These are phyloP conservation scores for Rhazya stricta DNA, from an alignment of 257 asterid species.

Conservation along the genomic window DNA sequence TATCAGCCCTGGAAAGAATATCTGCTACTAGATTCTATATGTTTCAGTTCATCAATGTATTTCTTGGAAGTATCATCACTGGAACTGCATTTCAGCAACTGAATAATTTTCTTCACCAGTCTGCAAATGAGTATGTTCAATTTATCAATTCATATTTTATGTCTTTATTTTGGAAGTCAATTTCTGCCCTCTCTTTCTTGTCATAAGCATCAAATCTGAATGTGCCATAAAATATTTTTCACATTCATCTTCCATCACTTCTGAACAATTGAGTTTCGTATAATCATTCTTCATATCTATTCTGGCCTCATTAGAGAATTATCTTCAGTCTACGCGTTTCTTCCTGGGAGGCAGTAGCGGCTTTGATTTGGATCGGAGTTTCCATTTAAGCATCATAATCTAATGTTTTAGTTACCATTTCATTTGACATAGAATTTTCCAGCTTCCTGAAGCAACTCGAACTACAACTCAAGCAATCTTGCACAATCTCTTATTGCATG, in stretches of 20 bases:
- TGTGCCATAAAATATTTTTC: not conserved
- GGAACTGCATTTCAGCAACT: slow-evolving; percentile 83
- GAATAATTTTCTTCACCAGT: slow-evolving; percentile 46
- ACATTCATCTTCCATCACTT: not conserved
- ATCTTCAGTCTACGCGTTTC: not conserved
- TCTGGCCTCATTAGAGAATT: not conserved
- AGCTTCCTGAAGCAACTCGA: not conserved
- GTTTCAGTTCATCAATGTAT: slow-evolving; percentile 78
- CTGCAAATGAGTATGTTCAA: slow-evolving; percentile 55
- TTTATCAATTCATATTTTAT: not conserved
- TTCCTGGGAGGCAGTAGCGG: not conserved
- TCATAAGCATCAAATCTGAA: not conserved
- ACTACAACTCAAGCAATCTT: not conserved
- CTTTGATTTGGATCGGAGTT: not conserved
- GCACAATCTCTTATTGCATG: not conserved
- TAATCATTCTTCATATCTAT: not conserved
- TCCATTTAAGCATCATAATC: not conserved
- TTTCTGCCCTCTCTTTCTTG: not conserved
- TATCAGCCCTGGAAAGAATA: slow-evolving; percentile 82
- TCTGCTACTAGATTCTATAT: slow-evolving; percentile 76
- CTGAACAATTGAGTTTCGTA: not conserved
- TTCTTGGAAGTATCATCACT: slow-evolving; percentile 82
- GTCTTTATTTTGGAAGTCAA: not conserved
- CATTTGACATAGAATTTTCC: not conserved
- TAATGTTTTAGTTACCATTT: not conserved